These are phyloP conservation scores for Cucurbita moschata DNA, from an alignment of 306 rosid species.

Conservation along the genomic window DNA sequence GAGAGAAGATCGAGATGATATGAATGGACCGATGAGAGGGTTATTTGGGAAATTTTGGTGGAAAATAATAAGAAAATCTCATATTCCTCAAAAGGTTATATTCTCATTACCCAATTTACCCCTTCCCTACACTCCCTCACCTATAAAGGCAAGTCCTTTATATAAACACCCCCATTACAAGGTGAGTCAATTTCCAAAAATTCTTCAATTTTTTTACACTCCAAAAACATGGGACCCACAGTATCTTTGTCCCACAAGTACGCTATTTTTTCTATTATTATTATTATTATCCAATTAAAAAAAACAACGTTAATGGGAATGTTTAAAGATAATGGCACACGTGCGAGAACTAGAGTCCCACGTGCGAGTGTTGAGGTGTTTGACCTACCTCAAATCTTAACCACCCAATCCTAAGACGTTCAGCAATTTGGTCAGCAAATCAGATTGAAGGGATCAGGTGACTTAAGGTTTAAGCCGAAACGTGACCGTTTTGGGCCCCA, in stretches of 20 bases:
- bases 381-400: constrained; percentile 44
- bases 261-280: background rate
- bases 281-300: background rate
- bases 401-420: constrained; percentile 30
- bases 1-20: too few species aligned
- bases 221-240: background rate
- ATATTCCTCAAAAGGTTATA: constrained; percentile 8
- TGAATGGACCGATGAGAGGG: background rate
- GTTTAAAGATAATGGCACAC: background rate
- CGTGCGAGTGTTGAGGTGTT: constrained; percentile 14
- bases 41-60: background rate
- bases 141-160: background rate
- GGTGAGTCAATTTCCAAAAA: background rate
- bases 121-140: background rate
- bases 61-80: background rate
- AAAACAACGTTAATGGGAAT: background rate
- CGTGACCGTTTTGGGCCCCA: background rate
- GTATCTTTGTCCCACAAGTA: constrained; percentile 23
- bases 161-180: background rate
- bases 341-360: background rate
- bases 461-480: constrained; percentile 10
- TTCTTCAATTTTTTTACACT: background rate
- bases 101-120: constrained; percentile 4
- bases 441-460: constrained; percentile 17
- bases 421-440: constrained; percentile 20